phyloP scores from a whole-genome alignment of 306 rosid species.

The Casuarina cunninghamiana region DNA sequence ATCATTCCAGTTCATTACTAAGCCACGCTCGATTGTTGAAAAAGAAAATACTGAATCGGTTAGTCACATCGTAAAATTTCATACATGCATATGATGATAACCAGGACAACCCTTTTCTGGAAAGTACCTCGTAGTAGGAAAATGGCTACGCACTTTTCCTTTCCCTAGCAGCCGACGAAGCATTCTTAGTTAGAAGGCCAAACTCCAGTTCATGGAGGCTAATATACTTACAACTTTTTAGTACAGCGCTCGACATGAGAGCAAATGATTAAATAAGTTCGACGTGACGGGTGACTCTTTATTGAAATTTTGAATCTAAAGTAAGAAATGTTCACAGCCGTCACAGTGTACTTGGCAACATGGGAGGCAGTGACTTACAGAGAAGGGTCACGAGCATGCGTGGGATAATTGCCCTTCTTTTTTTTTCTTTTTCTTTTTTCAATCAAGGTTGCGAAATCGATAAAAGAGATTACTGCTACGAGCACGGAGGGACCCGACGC shows the following conservation, averaged over 20 bases:
- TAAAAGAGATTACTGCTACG: slow-evolving; percentile 17
- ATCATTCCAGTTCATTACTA: background rate
- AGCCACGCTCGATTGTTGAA: background rate
- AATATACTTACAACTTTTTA: background rate
- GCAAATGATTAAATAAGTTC: background rate
- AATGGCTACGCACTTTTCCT: too few species aligned
- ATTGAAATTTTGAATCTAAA: background rate
- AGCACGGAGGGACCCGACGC: slow-evolving; percentile 45
- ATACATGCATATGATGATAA: background rate
- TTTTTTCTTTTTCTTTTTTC: background rate
- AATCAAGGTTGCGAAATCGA: slow-evolving; percentile 13
- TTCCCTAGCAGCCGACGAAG: background rate
- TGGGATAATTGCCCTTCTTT: slow-evolving; percentile 2
- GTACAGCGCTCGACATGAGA: background rate
- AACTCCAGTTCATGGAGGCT: background rate
- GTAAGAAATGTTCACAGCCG: slow-evolving; percentile 19
- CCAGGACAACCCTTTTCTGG: too few species aligned
- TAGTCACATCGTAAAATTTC: background rate
- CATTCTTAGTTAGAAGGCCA: slow-evolving; percentile 1
- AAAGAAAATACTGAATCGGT: background rate
- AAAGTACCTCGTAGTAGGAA: too few species aligned
- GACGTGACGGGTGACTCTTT: background rate
- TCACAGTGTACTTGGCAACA: slow-evolving; percentile 23
- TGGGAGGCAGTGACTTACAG: background rate
- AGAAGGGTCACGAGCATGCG: slow-evolving; percentile 8